Evolutionary conservation across 2,329 filamentous ascomycete species (phyloP).

Genomic region (Claviceps africana): DNA sequence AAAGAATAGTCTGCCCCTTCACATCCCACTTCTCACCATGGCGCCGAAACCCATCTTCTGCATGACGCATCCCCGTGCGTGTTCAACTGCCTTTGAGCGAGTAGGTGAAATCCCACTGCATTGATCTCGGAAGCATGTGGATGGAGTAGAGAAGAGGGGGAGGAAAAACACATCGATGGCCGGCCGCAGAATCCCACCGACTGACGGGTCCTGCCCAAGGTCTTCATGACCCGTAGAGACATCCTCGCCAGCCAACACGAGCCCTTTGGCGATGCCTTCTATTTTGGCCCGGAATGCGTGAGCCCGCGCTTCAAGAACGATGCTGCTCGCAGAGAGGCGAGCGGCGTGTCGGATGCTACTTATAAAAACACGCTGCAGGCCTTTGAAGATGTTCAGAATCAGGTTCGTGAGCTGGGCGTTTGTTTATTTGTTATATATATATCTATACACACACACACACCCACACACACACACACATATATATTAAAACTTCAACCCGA

Average conservation of each 20-base stretch:
- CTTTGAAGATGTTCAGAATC: slow-evolving; percentile 55
- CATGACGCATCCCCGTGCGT: slow-evolving; percentile 85
- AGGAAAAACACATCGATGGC: background rate
- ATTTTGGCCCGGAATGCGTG: slow-evolving; percentile 84
- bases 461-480: too few species aligned
- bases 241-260: slow-evolving; percentile 78
- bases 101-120: slow-evolving; percentile 33
- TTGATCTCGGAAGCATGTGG: background rate
- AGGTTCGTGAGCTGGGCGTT: too few species aligned
- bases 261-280: slow-evolving; percentile 93
- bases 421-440: too few species aligned
- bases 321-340: slow-evolving; percentile 35
- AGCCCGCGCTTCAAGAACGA: slow-evolving; percentile 66
- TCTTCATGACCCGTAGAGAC: slow-evolving; percentile 90
- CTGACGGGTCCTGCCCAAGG: slow-evolving; percentile 33
- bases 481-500: too few species aligned
- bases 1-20: background rate
- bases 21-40: background rate
- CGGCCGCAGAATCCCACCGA: background rate
- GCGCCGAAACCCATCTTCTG: slow-evolving; percentile 56
- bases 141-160: background rate
- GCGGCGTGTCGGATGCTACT: slow-evolving; percentile 55
- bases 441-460: too few species aligned
- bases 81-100: slow-evolving; percentile 93
- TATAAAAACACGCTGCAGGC: slow-evolving; percentile 65